Base-by-base conservation (phyloP, 2,329 filamentous ascomycete species). In the Colletotrichum sidae region DNA sequence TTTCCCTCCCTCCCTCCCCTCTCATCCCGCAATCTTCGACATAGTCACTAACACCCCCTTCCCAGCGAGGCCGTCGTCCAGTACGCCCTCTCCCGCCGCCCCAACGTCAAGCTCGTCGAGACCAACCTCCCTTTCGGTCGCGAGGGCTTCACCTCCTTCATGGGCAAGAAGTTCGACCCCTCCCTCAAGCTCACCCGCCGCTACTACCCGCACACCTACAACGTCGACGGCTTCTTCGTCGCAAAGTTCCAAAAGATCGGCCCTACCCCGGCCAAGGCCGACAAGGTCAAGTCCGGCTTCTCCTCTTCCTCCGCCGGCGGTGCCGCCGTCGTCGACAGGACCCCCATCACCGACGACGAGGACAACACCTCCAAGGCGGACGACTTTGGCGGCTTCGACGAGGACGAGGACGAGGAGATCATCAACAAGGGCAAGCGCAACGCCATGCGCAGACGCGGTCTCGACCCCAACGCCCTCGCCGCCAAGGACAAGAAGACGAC, bases 211-310 rank as follows among this genome's bases (percentile, higher is more conserved):
- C 93, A 97, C 77, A 87, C 91, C 17, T 93, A 96, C 83, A 97
- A 97, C 80, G 94, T 99, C 39, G 96, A 98, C 77, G 96, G 96
- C 69, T 99, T 99, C 89, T 99, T 94, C 77, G 96, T 99, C 67
- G 93, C 94, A 74, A 99, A 99, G 80, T 92, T 99, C 81, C 94
- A 97, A 80, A 99, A 99, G 86, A 88, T 88, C 13, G 95, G 89
- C 0, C 91, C 93, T 3, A 92, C 92, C 45, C 90, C 92, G 1
- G 80, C 84, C 61, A 88, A 86, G 67, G 69, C 69, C 50, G 68
- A 67, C 51, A 49, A 34, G 15, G 37, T 60, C 58, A 73, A 72
- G 59, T 61, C 69, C 15, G 70, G 70, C 49, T 59, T 65, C 34
- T 60, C 69, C 12, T 73, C 47, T 1, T 34, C 70, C n/a, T 70